Percentiles rank a stretch among this genome's conserved stretches.
phyloP scores from a whole-genome alignment of 441 rosid species.

The Syzygium malaccense region DNA sequence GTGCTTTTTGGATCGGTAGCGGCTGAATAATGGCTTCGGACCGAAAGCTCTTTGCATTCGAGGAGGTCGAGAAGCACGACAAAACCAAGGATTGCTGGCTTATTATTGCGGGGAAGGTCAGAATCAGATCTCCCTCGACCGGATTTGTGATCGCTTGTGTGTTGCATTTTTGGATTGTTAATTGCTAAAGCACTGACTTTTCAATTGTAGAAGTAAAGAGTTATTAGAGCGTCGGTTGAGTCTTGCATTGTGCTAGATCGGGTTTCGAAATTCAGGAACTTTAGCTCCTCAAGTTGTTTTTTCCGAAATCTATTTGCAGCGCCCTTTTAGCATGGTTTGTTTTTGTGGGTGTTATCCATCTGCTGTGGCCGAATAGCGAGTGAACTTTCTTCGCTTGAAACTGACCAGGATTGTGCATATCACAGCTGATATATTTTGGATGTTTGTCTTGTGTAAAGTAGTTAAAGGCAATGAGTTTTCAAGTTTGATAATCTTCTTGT shows the following conservation, averaged over 20 bases:
- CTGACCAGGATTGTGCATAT: not conserved
- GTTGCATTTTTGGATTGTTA: not conserved
- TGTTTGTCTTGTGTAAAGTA: not conserved
- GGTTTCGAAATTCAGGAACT: not conserved
- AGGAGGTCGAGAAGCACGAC: constrained; percentile 53
- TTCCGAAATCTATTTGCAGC: not conserved
- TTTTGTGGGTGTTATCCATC: not conserved
- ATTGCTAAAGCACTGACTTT: not conserved
- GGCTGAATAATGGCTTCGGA: constrained; percentile 56
- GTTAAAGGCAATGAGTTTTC: not conserved
- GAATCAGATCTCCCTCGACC: constrained; percentile 31
- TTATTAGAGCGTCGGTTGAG: not conserved
- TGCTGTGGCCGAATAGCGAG: not conserved
- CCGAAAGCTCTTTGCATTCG: constrained; percentile 42
- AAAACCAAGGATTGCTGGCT: constrained; percentile 13
- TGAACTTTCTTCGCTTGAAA: not conserved
- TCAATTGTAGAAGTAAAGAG: not conserved
- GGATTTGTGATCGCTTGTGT: not conserved
- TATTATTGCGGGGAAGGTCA: constrained; percentile 40
- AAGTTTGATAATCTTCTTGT: not conserved
- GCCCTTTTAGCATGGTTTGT: not conserved
- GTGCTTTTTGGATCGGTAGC: constrained; percentile 5
- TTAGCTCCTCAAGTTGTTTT: not conserved
- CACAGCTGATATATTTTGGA: not conserved
- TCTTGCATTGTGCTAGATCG: not conserved